Conservation (phyloP, 768 basidiomycete species). For the Pleurotus djamor region DNA sequence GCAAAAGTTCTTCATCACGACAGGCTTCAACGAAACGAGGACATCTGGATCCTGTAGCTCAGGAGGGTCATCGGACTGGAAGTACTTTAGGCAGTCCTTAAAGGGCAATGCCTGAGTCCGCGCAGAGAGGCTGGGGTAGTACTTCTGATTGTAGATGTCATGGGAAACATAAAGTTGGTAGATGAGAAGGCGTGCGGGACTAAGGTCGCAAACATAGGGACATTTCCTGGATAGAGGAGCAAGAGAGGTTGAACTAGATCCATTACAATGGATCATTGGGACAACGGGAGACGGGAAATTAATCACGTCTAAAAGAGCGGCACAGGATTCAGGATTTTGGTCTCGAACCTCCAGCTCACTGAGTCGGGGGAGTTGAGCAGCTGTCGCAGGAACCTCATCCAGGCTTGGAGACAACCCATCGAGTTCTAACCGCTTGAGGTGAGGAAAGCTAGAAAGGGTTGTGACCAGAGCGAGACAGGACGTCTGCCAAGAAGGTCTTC, state of each 20-base stretch:
- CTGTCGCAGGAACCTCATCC: too few species aligned
- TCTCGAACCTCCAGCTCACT: background rate
- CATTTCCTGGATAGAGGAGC: background rate
- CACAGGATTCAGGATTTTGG: background rate
- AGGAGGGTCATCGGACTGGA: background rate
- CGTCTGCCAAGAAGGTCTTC: too few species aligned
- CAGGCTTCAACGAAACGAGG: background rate
- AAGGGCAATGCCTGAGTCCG: background rate
- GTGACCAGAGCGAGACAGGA: too few species aligned
- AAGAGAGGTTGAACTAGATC: background rate
- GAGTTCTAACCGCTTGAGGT: too few species aligned
- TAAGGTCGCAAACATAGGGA: background rate
- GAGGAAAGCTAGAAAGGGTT: too few species aligned
- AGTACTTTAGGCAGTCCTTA: background rate
- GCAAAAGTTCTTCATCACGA: background rate
- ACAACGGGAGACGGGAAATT: background rate
- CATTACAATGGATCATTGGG: background rate
- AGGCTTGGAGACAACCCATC: too few species aligned
- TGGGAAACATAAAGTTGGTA: background rate
- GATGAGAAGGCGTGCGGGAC: background rate
- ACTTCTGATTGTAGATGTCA: background rate
- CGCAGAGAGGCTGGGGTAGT: background rate
- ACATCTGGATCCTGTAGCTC: background rate
- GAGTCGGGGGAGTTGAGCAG: background rate
- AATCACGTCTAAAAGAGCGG: background rate